Percentiles rank a stretch among this genome's conserved stretches.
Conservation (phyloP, 345 rosid genomes). For the Kandelia obovata region DNA sequence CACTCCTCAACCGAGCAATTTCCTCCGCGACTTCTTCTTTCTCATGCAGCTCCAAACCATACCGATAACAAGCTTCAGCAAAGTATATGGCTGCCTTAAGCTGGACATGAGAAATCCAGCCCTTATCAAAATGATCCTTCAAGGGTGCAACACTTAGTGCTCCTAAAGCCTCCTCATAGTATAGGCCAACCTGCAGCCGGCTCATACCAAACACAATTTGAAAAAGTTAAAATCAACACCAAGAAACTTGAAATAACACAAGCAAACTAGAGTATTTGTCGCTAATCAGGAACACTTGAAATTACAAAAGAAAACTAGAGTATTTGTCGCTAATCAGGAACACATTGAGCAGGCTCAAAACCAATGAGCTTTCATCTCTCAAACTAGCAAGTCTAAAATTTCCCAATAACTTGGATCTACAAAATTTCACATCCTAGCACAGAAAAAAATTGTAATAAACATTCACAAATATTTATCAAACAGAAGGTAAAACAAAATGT, state of each 20-base stretch:
- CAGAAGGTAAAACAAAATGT: too few species aligned
- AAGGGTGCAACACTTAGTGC: constrained; percentile 63
- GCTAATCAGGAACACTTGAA: background rate
- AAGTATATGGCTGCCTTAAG: constrained; percentile 80
- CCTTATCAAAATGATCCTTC: constrained; percentile 93
- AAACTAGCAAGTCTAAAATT: background rate
- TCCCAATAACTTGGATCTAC: background rate
- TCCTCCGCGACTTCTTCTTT: constrained; percentile 96
- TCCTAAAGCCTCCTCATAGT: constrained; percentile 89
- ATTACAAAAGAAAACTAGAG: background rate
- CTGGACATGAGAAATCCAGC: constrained; percentile 90
- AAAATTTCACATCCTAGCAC: background rate
- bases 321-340: background rate
- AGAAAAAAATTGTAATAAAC: too few species aligned
- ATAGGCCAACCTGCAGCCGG: constrained; percentile 67
- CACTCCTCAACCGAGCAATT: constrained; percentile 82
- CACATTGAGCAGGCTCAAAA: background rate
- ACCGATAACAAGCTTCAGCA: constrained; percentile 88
- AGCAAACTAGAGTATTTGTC: background rate
- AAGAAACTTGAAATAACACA: background rate
- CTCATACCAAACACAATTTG: background rate
- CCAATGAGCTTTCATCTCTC: background rate
- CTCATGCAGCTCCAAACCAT: constrained; percentile 81
- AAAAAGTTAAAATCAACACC: background rate
- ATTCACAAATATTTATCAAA: too few species aligned